Evolutionary conservation across 805 yeast genomes (phyloP), one percentile per base, ranked within the genome.

Genomic region (Myxozyma kluyveri): DNA sequence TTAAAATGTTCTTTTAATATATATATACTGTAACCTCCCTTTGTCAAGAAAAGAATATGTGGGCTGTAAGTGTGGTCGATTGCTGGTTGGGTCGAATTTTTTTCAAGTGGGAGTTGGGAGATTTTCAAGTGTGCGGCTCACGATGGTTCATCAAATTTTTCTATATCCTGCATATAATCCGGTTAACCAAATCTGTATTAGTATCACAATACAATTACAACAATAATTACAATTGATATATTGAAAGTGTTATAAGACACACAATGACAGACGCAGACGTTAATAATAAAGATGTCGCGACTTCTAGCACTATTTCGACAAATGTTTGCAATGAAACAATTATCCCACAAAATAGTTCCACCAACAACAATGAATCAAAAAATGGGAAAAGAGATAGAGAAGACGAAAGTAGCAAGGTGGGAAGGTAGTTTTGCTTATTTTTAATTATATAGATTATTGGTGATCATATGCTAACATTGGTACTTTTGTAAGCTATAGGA

Each of bases 361-460:
- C 4, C 24, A 6, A 33, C 42, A 10, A 19, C 36, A 7, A n/a
- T 32, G n/a, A 33, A 31, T 22, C 27, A 29, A 37, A 32, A 24
- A 29, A 33, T 12, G n/a, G 27, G 23, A 22, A 21, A 12, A 29
- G 44, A 3, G 29, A 50, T 4, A 31, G 43, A 14, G 53, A 36
- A 10, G 12, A 36, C 18, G 44, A 33, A 12, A 50, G 33, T 14
- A 24, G 42, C 38, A 53, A 53, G 51, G 54, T 45, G 54, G 43
- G 54, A 49, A 53, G 54, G 57, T 53, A 53, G 42, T 29, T 49
- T 29, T 18, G 22, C 18, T n/a, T n/a, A 22, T 45, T 41, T 32
- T 12, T 17, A 4, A 12, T 42, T 29, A 5, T 29, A 37, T 3
- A 12, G 17, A 36, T 19, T 21, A 5, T 3, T 10, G 49, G n/a